Evolutionary conservation across 2,329 filamentous ascomycete species (phyloP).

Genomic region (Colletotrichum echinochloae): DNA sequence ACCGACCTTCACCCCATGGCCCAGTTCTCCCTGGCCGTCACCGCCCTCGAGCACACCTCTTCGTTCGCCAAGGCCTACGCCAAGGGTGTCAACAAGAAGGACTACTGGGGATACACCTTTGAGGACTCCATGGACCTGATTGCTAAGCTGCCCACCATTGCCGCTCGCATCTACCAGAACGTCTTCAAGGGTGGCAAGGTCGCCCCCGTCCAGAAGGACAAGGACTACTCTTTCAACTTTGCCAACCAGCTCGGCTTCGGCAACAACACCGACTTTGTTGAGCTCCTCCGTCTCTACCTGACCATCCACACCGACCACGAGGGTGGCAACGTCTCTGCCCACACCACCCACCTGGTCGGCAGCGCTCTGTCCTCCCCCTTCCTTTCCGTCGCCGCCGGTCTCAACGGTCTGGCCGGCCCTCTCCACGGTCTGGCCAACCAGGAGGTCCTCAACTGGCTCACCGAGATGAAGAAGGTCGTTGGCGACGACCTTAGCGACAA

Average conservation of each 20-base stretch:
- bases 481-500: conserved; percentile 96
- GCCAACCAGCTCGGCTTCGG: conserved; percentile 99
- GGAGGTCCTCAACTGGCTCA: conserved; percentile 99
- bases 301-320: conserved; percentile 99
- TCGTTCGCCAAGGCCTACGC: conserved; percentile 98
- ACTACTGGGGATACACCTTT: conserved; percentile 99
- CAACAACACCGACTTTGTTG: conserved; percentile 94
- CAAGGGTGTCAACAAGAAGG: conserved; percentile 99
- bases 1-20: conserved; percentile 99
- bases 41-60: conserved; percentile 97
- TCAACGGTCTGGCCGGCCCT: conserved; percentile 97
- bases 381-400: conserved; percentile 94
- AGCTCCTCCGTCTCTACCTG: conserved; percentile 98
- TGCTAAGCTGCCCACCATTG: conserved; percentile 98
- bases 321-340: conserved; percentile 97
- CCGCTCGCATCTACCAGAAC: conserved; percentile 99
- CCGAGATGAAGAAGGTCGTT: conserved; percentile 96
- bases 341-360: conserved; percentile 98
- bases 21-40: conserved; percentile 98
- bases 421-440: conserved; percentile 99
- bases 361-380: conserved; percentile 96
- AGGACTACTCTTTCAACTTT: conserved; percentile 99
- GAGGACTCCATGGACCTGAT: conserved; percentile 99
- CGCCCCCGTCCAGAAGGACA: conserved; percentile 93
- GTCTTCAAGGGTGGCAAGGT: conserved; percentile 99